These are phyloP conservation scores for Ophiobolus disseminans DNA, from an alignment of 2,329 filamentous ascomycete genomes.

Conservation along the genomic window DNA sequence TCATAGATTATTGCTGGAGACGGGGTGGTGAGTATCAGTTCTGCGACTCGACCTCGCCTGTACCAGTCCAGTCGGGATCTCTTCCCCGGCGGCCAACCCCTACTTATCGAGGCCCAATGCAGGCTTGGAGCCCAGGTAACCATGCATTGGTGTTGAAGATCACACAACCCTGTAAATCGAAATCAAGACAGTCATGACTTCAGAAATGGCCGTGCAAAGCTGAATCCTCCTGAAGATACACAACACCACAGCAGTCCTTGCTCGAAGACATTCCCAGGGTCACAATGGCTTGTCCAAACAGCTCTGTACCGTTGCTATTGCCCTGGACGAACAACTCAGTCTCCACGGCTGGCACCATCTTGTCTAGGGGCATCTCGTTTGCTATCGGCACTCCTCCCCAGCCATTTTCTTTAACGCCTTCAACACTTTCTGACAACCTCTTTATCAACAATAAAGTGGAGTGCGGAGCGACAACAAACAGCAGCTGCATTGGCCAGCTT, in stretches of 20 bases:
- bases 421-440: constrained; percentile 20
- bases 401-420: constrained; percentile 23
- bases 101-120: constrained; percentile 13
- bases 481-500: constrained; percentile 23
- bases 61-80: constrained; percentile 2
- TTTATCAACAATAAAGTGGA: constrained; percentile 22
- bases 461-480: constrained; percentile 22
- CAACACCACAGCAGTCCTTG: neutral
- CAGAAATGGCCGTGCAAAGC: neutral
- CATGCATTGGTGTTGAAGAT: constrained; percentile 12
- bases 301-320: constrained; percentile 22
- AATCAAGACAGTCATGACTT: constrained; percentile 1
- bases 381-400: constrained; percentile 24
- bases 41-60: constrained; percentile 5
- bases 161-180: constrained; percentile 10
- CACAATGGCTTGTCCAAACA: constrained; percentile 24
- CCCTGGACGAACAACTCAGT: constrained; percentile 26
- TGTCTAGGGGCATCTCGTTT: constrained; percentile 24
- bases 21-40: constrained; percentile 1
- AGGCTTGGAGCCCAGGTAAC: constrained; percentile 11
- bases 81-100: constrained; percentile 4
- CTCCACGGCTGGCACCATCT: constrained; percentile 16
- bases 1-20: too few species aligned
- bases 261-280: constrained; percentile 3
- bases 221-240: too few species aligned